Conservation (phyloP, 2,329 filamentous ascomycete genomes). For the Calonectria hongkongensis region DNA sequence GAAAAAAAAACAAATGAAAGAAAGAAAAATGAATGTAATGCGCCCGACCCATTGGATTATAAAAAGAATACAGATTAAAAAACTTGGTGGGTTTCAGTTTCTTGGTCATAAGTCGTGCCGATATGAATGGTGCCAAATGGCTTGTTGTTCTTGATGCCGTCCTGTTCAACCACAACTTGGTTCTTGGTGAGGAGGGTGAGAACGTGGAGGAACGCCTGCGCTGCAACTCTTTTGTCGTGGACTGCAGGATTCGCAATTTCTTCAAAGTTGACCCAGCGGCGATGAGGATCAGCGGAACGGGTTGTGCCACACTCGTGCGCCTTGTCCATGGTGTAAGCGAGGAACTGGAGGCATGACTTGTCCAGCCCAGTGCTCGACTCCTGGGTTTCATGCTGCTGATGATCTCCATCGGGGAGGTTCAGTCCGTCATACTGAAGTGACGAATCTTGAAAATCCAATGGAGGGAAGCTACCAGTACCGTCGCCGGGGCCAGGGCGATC, state of each 20-base stretch:
- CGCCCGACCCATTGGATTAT: not conserved
- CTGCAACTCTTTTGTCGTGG: conserved; percentile 77
- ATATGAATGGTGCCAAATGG: conserved; percentile 70
- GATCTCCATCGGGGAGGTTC: conserved; percentile 54
- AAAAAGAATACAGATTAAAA: conserved; percentile 41
- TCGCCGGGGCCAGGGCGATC: conserved; percentile 61
- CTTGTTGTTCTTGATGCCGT: conserved; percentile 58
- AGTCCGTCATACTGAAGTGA: conserved; percentile 55
- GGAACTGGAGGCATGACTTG: conserved; percentile 66
- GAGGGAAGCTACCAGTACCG: conserved; percentile 59
- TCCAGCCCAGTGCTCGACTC: conserved; percentile 64
- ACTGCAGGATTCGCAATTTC: conserved; percentile 77
- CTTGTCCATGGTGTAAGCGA: conserved; percentile 64
- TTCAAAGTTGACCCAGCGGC: conserved; percentile 78
- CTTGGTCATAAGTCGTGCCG: conserved; percentile 58
- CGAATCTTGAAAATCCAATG: conserved; percentile 55
- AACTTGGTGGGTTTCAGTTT: conserved; percentile 46
- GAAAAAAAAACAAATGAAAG: too few species aligned
- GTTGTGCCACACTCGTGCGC: conserved; percentile 58
- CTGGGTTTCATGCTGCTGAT: conserved; percentile 57
- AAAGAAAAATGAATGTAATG: not conserved
- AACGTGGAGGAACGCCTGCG: conserved; percentile 85
- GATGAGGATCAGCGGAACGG: conserved; percentile 57
- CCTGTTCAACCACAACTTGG: conserved; percentile 78
- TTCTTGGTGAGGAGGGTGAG: conserved; percentile 82